Evolutionary conservation across 345 rosid species (phyloP).

Genomic region (Populus nigra): DNA sequence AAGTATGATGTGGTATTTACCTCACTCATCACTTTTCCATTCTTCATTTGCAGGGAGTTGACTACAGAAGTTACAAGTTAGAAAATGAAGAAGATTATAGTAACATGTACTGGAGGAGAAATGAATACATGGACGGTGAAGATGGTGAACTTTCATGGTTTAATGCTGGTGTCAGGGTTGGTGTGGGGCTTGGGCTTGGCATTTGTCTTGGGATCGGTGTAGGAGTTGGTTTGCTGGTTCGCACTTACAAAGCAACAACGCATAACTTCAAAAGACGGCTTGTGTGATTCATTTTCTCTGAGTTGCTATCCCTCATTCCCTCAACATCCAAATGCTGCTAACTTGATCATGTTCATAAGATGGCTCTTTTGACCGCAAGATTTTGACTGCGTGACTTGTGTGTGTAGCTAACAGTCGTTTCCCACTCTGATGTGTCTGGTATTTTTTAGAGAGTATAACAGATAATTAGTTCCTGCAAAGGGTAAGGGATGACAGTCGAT

Average conservation of each 20-base stretch:
- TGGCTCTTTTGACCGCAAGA: constrained; percentile 31
- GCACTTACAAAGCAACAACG: constrained; percentile 74
- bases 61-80: constrained; percentile 49
- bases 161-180: constrained; percentile 92
- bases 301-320: background rate
- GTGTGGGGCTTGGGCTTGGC: constrained; percentile 96
- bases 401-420: constrained; percentile 24
- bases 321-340: constrained; percentile 28
- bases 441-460: constrained; percentile 1
- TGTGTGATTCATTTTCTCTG: constrained; percentile 13
- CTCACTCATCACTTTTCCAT: background rate
- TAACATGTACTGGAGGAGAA: constrained; percentile 64
- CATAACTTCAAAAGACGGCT: constrained; percentile 71
- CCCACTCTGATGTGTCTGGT: background rate
- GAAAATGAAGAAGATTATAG: constrained; percentile 60
- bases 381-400: constrained; percentile 34
- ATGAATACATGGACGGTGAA: constrained; percentile 61
- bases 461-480: constrained; percentile 5
- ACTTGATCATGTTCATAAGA: constrained; percentile 17
- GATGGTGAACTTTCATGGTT: constrained; percentile 96
- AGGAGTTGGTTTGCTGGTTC: constrained; percentile 87
- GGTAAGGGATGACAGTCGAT: constrained; percentile 7
- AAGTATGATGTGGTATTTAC: background rate
- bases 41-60: constrained; percentile 42
- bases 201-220: constrained; percentile 82